Base-by-base conservation (phyloP, 768 basidiomycete genomes). In the Pulveroboletus sp. region DNA sequence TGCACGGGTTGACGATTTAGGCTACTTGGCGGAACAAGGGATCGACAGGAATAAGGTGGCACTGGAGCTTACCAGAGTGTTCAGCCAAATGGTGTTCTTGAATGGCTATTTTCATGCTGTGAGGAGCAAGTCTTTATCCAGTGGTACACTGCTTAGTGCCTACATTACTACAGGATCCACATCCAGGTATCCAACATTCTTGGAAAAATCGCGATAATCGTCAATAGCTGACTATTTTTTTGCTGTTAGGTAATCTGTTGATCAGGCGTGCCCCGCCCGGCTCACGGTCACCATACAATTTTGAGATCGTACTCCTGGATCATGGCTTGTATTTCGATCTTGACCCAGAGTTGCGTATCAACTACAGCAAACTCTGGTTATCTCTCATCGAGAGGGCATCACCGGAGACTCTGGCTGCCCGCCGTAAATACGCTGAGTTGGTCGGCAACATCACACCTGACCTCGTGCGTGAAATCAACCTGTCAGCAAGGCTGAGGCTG, bases 11-110 rank as follows among this genome's bases (percentile, higher is more conserved):
- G 94, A 97, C 62, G 88, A 97, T 65, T 65, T 95, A 45, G 75
- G 75, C 32, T 99, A 91, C 64, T 77, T 99, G 13, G 85, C 87
- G 20, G 72, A 82, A 32, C 75, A 89, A 52, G 76, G 80, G 38
- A 97, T 99, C 53, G 92, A 99, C 67, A 77, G 95, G 45, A 99
- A 98, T 63, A 87, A 86, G 64, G 94, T 99, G 37, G 85, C 93
- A 1, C 72, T 95, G 45, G 94, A 98, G 68, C 75, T 99, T 19
- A 83, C 87, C 4, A 72, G 87, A 55, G 95, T 99, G 60, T 97
- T 97, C 63, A 87, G 81, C 42, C 85, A 82, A 61, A 97, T 98
- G 97, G 91, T 98, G 11, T 95, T 97, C 61, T 65, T 97, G 36
- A 90, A 95, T 64, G 94, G 94, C 16, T 93, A 86, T 81, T 89